phyloP scores from a whole-genome alignment of 2,329 filamentous ascomycete genomes.

The Sordariomycetes sp. region DNA sequence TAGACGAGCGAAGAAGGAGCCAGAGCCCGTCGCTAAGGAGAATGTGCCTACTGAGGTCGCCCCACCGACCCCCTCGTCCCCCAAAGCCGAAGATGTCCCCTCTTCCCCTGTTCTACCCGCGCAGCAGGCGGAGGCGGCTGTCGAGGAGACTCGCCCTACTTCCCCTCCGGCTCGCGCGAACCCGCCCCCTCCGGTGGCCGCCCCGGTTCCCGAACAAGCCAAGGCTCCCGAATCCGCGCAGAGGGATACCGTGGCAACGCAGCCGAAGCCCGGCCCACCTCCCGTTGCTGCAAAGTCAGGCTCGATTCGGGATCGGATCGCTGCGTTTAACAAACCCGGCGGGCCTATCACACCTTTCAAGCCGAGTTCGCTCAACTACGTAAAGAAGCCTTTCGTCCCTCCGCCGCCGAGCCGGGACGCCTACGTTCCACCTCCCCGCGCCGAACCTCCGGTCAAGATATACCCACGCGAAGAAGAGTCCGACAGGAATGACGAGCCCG shows the following conservation, averaged over 20 bases:
- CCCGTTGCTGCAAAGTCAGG: constrained; percentile 66
- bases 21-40: constrained; percentile 12
- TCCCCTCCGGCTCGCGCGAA: constrained; percentile 13
- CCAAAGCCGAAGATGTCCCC: constrained; percentile 17
- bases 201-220: constrained; percentile 14
- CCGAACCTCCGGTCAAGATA: constrained; percentile 58
- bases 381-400: constrained; percentile 95
- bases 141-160: constrained; percentile 1
- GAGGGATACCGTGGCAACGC: constrained; percentile 17
- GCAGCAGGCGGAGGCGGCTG: constrained; percentile 14
- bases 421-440: constrained; percentile 60
- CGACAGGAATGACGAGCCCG: constrained; percentile 50
- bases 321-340: constrained; percentile 86
- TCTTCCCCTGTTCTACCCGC: constrained; percentile 8
- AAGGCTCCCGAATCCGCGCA: constrained; percentile 21
- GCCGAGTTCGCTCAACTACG: constrained; percentile 61
- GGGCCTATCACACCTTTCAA: constrained; percentile 86
- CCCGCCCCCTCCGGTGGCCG: constrained; percentile 13
- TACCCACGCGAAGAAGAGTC: constrained; percentile 86
- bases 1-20: constrained; percentile 58
- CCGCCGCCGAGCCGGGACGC: constrained; percentile 88
- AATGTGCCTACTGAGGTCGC: background rate
- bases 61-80: constrained; percentile 12
- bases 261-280: constrained; percentile 42
- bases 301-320: constrained; percentile 91